Evolutionary conservation across 2,329 filamentous ascomycete genomes (phyloP).

Genomic region (Xylariaceae sp.): DNA sequence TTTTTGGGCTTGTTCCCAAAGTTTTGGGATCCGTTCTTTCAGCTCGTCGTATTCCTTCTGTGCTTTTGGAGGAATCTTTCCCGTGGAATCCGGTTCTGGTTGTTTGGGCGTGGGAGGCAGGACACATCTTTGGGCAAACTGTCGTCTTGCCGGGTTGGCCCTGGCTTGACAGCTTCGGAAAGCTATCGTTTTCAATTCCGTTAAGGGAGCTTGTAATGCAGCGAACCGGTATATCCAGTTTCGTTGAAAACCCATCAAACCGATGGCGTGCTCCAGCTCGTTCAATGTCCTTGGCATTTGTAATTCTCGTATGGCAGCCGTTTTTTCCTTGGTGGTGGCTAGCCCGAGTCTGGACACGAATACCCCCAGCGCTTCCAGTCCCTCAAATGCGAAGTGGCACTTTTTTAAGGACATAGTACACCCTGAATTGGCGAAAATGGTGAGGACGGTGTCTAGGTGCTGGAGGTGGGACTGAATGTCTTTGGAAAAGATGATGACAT

Average conservation of each 20-base stretch:
- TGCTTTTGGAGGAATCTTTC: no score
- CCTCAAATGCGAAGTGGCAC: not conserved
- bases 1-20: not conserved
- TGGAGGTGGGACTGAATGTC: not conserved
- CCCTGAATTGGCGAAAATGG: not conserved
- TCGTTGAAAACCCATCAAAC: not conserved
- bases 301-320: not conserved
- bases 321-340: not conserved
- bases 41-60: not conserved
- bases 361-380: not conserved
- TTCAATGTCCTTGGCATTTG: not conserved
- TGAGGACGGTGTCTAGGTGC: not conserved
- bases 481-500: not conserved
- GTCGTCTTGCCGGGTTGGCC: not conserved
- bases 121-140: not conserved
- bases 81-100: not conserved
- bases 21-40: not conserved
- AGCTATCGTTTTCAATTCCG: not conserved
- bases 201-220: not conserved
- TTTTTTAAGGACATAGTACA: slow-evolving; percentile 1
- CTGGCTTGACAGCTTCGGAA: not conserved
- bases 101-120: not conserved
- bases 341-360: not conserved
- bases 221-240: not conserved
- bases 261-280: not conserved